Conservation (phyloP, 495 filamentous ascomycete species). For the Halenospora varia region DNA sequence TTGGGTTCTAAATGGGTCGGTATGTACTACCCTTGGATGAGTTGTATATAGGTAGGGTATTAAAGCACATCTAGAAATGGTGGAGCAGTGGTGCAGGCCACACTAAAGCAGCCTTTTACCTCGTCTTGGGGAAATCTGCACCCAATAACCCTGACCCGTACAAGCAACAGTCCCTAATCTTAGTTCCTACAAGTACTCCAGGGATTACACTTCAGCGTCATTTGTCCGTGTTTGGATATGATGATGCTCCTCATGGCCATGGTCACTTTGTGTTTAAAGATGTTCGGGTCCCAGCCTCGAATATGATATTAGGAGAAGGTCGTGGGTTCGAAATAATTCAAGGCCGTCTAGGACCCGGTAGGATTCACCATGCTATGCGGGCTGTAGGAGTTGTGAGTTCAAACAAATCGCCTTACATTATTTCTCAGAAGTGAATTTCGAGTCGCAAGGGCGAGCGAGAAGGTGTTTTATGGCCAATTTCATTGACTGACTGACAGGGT, state of each 20-base stretch:
- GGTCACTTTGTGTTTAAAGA: conserved; percentile 83
- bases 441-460: too few relatives aligned
- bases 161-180: conserved; percentile 83
- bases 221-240: conserved; percentile 90
- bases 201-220: conserved; percentile 82
- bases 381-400: conserved; percentile 77
- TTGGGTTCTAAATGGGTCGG: conserved; percentile 81
- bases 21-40: too few relatives aligned
- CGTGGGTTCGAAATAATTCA: conserved; percentile 96
- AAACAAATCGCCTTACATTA: too few relatives aligned
- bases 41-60: too few relatives aligned
- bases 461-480: too few relatives aligned
- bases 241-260: conserved; percentile 92
- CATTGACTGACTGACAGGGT: too few relatives aligned
- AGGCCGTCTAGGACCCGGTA: conserved; percentile 83
- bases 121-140: conserved; percentile 88
- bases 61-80: conserved; percentile 70
- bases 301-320: conserved; percentile 83
- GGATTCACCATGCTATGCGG: conserved; percentile 94
- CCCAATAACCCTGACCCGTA: conserved; percentile 68
- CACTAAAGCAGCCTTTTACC: conserved; percentile 81
- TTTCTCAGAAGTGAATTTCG: too few relatives aligned
- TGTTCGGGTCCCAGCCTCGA: conserved; percentile 71
- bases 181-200: conserved; percentile 70
- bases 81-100: conserved; percentile 92